Percentiles rank a stretch among this genome's conserved stretches.
These are phyloP conservation scores for Berkeleyomyces basicola DNA, from an alignment of 2,329 filamentous ascomycete species.

Conservation along the genomic window DNA sequence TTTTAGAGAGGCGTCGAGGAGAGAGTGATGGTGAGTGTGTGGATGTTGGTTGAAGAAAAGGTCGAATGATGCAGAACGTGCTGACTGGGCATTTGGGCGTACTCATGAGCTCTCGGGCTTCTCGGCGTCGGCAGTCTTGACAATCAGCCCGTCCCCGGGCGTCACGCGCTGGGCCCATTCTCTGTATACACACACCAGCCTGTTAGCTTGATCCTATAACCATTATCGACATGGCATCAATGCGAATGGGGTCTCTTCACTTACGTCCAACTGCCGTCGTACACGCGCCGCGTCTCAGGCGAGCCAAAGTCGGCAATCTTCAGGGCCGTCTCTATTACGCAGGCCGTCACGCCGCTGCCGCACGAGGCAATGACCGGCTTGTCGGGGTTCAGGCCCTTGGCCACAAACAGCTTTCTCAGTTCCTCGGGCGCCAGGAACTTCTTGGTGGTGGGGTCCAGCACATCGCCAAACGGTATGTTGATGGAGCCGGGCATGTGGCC, in stretches of 20 bases:
- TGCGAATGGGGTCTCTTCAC: conserved; percentile 34
- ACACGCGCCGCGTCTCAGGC: conserved; percentile 53
- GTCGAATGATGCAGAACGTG: too few relatives aligned
- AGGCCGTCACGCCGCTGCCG: conserved; percentile 87
- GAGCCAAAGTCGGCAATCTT: conserved; percentile 60
- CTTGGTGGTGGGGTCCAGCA: conserved; percentile 74
- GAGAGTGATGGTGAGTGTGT: not conserved
- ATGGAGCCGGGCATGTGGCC: conserved; percentile 85
- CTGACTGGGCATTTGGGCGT: not conserved
- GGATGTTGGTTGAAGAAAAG: not conserved
- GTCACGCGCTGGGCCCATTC: conserved; percentile 52
- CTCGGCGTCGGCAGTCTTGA: conserved; percentile 25
- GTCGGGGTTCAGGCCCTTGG: conserved; percentile 60
- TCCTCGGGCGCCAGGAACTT: conserved; percentile 56
- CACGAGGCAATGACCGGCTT: conserved; percentile 79
- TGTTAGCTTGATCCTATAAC: conserved; percentile 18
- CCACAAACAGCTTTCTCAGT: conserved; percentile 58
- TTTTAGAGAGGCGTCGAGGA: not conserved
- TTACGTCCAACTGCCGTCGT: conserved; percentile 97
- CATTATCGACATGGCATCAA: not conserved
- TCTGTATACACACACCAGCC: conserved; percentile 21
- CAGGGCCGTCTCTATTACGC: conserved; percentile 75
- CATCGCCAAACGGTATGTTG: conserved; percentile 60
- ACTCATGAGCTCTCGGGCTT: conserved; percentile 6
- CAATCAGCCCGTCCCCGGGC: conserved; percentile 44